These are phyloP conservation scores for Leptographium wingfieldii DNA, from an alignment of 2,329 filamentous ascomycete species.

Conservation along the genomic window DNA sequence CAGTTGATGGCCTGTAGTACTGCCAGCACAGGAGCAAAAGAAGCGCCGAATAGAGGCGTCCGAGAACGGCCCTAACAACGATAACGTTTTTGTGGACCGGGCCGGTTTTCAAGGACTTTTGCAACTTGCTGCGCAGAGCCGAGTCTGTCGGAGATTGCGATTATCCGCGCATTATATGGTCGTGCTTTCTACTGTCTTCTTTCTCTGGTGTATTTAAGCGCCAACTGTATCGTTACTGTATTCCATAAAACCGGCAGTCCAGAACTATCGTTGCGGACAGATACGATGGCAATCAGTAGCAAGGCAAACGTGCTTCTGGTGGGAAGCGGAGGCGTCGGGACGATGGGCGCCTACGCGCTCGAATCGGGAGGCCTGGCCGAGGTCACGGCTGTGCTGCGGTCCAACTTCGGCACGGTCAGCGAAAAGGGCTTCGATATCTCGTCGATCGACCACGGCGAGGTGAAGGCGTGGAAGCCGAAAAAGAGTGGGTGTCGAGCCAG, in stretches of 20 bases:
- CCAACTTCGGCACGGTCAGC: conserved; percentile 8
- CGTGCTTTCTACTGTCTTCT: background rate
- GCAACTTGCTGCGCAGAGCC: background rate
- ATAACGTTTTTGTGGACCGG: background rate
- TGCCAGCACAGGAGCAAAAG: no score
- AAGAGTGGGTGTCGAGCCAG: background rate
- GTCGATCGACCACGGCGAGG: conserved; percentile 7
- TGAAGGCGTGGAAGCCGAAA: conserved; percentile 3
- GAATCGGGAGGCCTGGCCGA: conserved; percentile 6
- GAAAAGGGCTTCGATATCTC: conserved; percentile 7
- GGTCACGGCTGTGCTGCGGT: conserved; percentile 10
- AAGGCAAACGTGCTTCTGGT: conserved; percentile 8
- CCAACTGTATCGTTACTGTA: background rate
- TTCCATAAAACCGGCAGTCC: background rate
- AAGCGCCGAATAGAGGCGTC: background rate
- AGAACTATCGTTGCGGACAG: background rate
- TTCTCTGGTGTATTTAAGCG: background rate
- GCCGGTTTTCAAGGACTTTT: background rate
- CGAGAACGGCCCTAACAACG: background rate
- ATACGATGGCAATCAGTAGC: background rate
- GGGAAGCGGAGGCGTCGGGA: conserved; percentile 9
- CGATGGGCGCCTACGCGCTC: conserved; percentile 8
- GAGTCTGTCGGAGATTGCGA: background rate
- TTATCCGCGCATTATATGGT: background rate
- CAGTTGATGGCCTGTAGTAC: no score